phyloP scores from a whole-genome alignment of 257 asterid species.

The Lantana camara region DNA sequence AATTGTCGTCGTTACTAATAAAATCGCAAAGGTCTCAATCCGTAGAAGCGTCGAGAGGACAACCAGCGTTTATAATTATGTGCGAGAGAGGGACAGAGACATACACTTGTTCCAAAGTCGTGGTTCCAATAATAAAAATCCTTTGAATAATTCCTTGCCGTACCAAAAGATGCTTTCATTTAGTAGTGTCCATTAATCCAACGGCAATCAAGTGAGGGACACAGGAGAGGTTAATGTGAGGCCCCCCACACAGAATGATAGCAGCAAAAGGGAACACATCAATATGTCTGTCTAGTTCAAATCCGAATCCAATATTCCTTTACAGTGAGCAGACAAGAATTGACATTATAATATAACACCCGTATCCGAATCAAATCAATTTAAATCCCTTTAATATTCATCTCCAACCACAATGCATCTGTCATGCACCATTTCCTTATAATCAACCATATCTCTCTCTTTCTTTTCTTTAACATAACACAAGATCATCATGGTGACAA shows the following conservation, averaged over 20 bases:
- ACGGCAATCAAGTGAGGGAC: background rate
- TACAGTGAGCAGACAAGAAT: constrained; percentile 71
- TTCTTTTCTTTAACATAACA: constrained; percentile 1
- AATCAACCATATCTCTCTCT: constrained; percentile 31
- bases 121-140: background rate
- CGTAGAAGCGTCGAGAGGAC: background rate
- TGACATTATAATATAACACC: constrained; percentile 46
- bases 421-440: constrained; percentile 24
- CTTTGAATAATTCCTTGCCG: constrained; percentile 27
- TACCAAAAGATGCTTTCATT: constrained; percentile 18
- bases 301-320: constrained; percentile 71
- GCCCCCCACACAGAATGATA: constrained; percentile 10
- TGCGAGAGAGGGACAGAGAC: background rate
- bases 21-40: too few species aligned
- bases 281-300: constrained; percentile 50
- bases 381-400: constrained; percentile 36
- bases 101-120: background rate
- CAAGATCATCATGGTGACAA: constrained; percentile 19
- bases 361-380: constrained; percentile 81
- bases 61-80: background rate
- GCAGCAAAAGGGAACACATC: constrained; percentile 33
- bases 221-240: background rate
- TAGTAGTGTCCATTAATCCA: background rate
- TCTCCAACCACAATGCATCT: constrained; percentile 46
- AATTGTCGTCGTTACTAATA: too few species aligned